Base-by-base conservation (phyloP, 2,329 filamentous ascomycete genomes). In the Shiraia sp. region DNA sequence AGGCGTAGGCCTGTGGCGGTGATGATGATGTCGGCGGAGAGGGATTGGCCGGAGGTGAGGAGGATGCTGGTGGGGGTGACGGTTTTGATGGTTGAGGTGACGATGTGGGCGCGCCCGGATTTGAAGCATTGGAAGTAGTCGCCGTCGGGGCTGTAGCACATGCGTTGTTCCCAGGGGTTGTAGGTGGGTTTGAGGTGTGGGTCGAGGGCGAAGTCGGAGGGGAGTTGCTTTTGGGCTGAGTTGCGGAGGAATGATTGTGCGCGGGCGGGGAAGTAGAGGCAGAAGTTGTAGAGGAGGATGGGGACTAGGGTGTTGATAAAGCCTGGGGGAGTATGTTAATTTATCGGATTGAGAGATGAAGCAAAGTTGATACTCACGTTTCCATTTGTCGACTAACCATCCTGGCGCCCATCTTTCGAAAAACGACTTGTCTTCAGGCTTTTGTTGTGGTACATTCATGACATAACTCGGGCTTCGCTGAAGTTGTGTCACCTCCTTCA, bases 401-500 rank as follows among this genome's bases (percentile, higher is more conserved):
- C 63, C 36, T 1, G 80, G 79, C n/a, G 85, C 57, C 2, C 74
- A 32, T 28, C 55, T 51, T 34, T 64, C 55, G 28, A 57, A 61
- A 41, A 55, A 2, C 61, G 62, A 3, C 79, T 47, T 1, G 71
- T 53, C 6, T 2, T 72, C 32, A 2, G 47, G 42, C 30, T 73
- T 73, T 6, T 60, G 59, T 16, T 76, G 73, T 0, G 77, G 70
- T 1, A 82, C 54, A n/a, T 79, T 72, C 31, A 86, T 53, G 40
- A 91, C 77, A 34, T 68, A 69, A 0, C 78, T 79, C 0, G 90
- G 90, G 32, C 83, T 89, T 42, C 90, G 82, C 70, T 95, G 89
- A 2, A 95, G 77, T 81, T 92, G 89, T 1, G 87, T 92, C 19
- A 90, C 82, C 10, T 80, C 78, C 4, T 70, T 71, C 4, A 72